phyloP scores from a whole-genome alignment of 345 rosid genomes.

The Excoecaria agallocha region DNA sequence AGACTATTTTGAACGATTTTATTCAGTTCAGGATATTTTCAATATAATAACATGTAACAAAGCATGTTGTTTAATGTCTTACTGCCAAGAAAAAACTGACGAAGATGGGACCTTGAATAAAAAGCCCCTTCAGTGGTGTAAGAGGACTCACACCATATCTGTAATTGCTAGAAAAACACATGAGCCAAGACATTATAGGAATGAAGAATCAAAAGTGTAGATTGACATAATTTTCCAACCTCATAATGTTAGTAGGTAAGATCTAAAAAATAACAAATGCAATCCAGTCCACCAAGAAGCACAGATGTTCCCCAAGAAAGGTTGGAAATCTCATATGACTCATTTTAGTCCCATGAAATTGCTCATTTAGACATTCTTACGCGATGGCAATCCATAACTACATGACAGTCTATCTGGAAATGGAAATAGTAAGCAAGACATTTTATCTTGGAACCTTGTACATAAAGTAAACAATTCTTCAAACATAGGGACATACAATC shows the following conservation, averaged over 20 bases:
- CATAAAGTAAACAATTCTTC: neutral
- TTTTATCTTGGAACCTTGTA: neutral
- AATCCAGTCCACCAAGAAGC: neutral
- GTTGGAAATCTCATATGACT: neutral
- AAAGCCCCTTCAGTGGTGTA: slow-evolving; percentile 73
- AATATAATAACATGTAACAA: no score
- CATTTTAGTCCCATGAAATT: neutral
- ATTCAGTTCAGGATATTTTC: no score
- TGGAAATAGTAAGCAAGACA: neutral
- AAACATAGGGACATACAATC: no score
- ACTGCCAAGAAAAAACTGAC: no score
- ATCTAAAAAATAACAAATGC: neutral
- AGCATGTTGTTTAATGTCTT: no score
- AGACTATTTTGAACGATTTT: no score
- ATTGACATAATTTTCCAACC: neutral
- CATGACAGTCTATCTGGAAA: neutral
- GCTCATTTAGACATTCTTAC: neutral
- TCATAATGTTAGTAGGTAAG: neutral
- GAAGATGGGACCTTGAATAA: slow-evolving; percentile 90
- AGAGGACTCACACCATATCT: slow-evolving; percentile 78
- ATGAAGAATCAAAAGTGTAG: neutral
- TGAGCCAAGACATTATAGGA: neutral
- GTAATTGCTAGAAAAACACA: slow-evolving; percentile 28
- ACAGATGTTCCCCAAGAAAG: neutral
- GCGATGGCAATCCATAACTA: neutral